These are phyloP conservation scores for Candida manassasensis DNA, from an alignment of 805 yeast genomes.

Conservation along the genomic window DNA sequence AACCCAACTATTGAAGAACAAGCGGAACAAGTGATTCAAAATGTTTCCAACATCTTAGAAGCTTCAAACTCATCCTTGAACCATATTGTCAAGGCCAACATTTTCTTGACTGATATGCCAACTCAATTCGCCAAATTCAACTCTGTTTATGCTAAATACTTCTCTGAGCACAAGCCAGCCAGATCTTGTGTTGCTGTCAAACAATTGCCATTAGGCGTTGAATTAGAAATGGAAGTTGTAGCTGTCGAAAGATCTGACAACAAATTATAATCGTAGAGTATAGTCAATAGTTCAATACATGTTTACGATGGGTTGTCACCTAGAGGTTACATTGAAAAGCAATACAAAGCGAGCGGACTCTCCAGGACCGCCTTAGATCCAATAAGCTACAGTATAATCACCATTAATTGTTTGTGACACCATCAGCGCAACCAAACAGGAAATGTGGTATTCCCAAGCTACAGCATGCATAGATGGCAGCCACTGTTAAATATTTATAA, in stretches of 20 bases:
- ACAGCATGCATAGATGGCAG: too few relatives aligned
- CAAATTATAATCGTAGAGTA: conserved; percentile 10
- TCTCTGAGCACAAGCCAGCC: conserved; percentile 81
- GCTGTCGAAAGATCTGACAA: conserved; percentile 59
- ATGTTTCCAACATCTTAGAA: conserved; percentile 66
- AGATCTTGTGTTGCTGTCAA: conserved; percentile 97
- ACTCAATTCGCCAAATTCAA: conserved; percentile 77
- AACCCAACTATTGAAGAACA: conserved; percentile 61
- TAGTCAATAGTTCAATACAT: too few relatives aligned
- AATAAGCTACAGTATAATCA: too few relatives aligned
- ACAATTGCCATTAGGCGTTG: conserved; percentile 82
- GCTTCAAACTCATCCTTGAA: conserved; percentile 83
- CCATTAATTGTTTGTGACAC: too few relatives aligned
- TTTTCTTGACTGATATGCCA: conserved; percentile 87
- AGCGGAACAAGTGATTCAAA: conserved; percentile 69
- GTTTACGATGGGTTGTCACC: too few relatives aligned
- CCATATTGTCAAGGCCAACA: conserved; percentile 80
- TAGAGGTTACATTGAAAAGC: too few relatives aligned
- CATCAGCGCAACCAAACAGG: too few relatives aligned
- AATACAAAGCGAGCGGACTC: too few relatives aligned
- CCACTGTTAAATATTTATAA: too few relatives aligned
- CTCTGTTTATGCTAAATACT: conserved; percentile 75
- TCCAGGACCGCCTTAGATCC: too few relatives aligned
- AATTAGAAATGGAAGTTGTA: conserved; percentile 86
- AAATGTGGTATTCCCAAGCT: too few relatives aligned